Evolutionary conservation across 139 green algal species (phyloP).

Genomic region (Trebouxia sp.): DNA sequence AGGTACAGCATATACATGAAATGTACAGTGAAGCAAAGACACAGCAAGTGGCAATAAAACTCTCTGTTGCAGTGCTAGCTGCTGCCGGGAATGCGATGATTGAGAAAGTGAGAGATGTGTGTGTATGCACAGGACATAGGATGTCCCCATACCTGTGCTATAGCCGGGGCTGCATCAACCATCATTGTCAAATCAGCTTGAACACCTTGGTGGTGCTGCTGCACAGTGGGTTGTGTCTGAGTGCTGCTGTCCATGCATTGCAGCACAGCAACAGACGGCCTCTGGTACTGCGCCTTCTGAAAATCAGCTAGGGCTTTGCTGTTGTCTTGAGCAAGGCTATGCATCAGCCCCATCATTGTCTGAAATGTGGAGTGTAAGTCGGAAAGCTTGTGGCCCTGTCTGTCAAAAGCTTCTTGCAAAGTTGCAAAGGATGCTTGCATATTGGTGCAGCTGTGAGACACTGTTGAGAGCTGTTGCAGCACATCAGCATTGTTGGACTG

Average conservation of each 20-base stretch:
- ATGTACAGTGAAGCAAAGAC: too few relatives aligned
- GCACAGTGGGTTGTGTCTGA: background rate
- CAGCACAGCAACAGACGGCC: background rate
- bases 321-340: background rate
- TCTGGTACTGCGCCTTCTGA: background rate
- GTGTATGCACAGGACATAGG: too few relatives aligned
- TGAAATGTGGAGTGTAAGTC: background rate
- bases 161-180: background rate
- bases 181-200: background rate
- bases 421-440: background rate
- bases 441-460: background rate
- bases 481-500: background rate
- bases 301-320: background rate
- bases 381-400: background rate
- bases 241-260: background rate
- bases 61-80: too few relatives aligned
- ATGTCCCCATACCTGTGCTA: background rate
- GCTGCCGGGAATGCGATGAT: too few relatives aligned
- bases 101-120: too few relatives aligned
- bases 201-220: background rate
- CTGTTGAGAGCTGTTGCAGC: background rate
- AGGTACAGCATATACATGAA: too few relatives aligned
- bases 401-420: background rate
- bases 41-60: too few relatives aligned
- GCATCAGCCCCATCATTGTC: background rate